Conservation (phyloP, 163 green algal species). For the Trebouxiophyceae sp. region DNA sequence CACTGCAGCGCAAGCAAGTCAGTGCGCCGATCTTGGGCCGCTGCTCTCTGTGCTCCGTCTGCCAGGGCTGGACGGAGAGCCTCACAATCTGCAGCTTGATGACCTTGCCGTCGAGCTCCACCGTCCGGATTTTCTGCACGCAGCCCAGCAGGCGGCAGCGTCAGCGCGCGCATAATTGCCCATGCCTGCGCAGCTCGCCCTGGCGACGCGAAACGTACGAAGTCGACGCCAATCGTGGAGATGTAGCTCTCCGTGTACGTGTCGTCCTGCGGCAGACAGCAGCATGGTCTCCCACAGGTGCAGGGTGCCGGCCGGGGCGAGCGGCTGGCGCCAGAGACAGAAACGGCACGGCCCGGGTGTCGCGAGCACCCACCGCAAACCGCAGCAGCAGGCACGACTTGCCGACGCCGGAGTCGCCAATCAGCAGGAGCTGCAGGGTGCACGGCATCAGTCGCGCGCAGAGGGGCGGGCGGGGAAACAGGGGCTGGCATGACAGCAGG, state of each 20-base stretch:
- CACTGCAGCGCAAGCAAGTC: constrained; percentile 33
- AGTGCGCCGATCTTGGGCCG: too few species aligned
- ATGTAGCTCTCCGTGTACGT: constrained; percentile 99
- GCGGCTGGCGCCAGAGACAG: too few species aligned
- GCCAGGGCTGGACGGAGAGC: not conserved
- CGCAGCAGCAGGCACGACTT: constrained; percentile 82
- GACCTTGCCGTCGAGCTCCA: constrained; percentile 98
- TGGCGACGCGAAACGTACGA: constrained; percentile 72
- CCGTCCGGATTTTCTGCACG: constrained; percentile 97
- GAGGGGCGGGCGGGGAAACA: too few species aligned
- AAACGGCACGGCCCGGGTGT: not conserved
- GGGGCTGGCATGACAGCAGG: not conserved
- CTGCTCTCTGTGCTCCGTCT: too few species aligned
- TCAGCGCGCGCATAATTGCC: too few species aligned
- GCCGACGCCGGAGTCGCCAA: constrained; percentile 78
- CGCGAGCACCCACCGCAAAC: constrained; percentile 48
- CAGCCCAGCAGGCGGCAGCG: too few species aligned
- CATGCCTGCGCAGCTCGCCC: too few species aligned
- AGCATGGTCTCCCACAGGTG: not conserved
- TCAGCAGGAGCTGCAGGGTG: constrained; percentile 78
- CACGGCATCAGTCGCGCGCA: constrained; percentile 94
- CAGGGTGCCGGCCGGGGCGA: not conserved
- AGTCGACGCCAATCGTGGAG: constrained; percentile 98
- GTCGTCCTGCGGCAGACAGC: constrained; percentile 74
- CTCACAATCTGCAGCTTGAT: constrained; percentile 99